Base-by-base conservation (phyloP, 2,329 filamentous ascomycete genomes). In the Helotiales sp. region DNA sequence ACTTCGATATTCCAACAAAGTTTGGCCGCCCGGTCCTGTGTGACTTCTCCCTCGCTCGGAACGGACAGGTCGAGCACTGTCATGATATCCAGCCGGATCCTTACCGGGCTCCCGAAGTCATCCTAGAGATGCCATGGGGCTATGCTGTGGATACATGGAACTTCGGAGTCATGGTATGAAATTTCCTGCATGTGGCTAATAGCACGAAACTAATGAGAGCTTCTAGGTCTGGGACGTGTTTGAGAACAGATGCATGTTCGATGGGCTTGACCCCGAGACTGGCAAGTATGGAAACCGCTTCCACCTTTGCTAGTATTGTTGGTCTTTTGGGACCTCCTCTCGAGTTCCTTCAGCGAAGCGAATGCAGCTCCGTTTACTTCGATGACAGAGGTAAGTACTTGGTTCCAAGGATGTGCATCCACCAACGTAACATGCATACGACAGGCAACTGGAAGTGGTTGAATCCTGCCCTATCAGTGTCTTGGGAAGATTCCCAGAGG, bases 111-210 rank as follows among this genome's bases (percentile, higher is more conserved):
- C 73, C 73, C 0, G 74, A 76, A 56, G 68, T 76, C 6, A 70
- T 75, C 60, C 66, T 75, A 15, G 64, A 67, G 24, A 74, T 74
- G 67, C 54, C 61, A 0, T 75, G 73, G 72, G 67, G 69, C 9
- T 60, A 64, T 34, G 36, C 62, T 13, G 69, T 74, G 17, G 73
- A 76, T 63, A 62, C 70, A 17, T 76, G 73, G 74, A 73, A 69
- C 30, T 56, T 69, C 1, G 73, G 69, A 33, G 62, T 75, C 12
- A 48, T 75, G 63, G 73, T 75, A 33, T 48, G 55, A 57, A 52
- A 60, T 46, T 57, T 63, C 34, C 52, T 62, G 54, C 54, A 44
- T 57, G 44, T 59, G 49, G 46, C 50, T 49, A 55, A 57, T 53
- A 58, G 49, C 30, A 40, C 38, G 46, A 62, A 46, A 56, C 60